Evolutionary conservation across 441 rosid genomes (phyloP).

Genomic region (Aleurites moluccanus): DNA sequence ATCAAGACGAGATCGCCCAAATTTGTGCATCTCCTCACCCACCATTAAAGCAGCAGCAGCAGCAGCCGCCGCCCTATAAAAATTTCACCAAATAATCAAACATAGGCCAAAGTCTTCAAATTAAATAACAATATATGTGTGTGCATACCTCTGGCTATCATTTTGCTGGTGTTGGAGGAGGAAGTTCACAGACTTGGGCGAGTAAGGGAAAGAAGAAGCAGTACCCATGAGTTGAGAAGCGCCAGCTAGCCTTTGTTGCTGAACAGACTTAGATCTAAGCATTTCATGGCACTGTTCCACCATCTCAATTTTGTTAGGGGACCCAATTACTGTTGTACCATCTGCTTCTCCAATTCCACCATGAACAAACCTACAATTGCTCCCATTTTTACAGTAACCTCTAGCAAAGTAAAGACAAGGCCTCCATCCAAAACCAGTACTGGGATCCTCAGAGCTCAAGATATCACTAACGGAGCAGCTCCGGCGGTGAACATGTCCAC

Average conservation of each 20-base stretch:
- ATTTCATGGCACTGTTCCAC: conserved; percentile 62
- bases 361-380: conserved; percentile 74
- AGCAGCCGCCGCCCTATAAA: conserved; percentile 31
- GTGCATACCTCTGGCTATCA: conserved; percentile 65
- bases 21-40: conserved; percentile 65
- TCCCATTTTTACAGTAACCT: conserved; percentile 89
- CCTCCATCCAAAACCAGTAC: conserved; percentile 69
- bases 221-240: conserved; percentile 46
- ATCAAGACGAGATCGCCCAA: conserved; percentile 65
- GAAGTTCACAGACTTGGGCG: conserved; percentile 47
- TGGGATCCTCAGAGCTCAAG: conserved; percentile 61
- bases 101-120: not conserved
- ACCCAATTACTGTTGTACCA: conserved; percentile 44
- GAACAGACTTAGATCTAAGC: conserved; percentile 71
- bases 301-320: conserved; percentile 64
- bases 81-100: not conserved
- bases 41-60: conserved; percentile 65
- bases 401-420: conserved; percentile 82
- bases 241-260: conserved; percentile 52
- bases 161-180: conserved; percentile 50
- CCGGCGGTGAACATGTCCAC: conserved; percentile 50
- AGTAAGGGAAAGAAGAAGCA: conserved; percentile 52
- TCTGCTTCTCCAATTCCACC: conserved; percentile 52
- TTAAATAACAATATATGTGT: not conserved
- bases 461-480: conserved; percentile 68